Evolutionary conservation across 495 filamentous ascomycete species (phyloP).

Genomic region (Daldinia vernicosa): DNA sequence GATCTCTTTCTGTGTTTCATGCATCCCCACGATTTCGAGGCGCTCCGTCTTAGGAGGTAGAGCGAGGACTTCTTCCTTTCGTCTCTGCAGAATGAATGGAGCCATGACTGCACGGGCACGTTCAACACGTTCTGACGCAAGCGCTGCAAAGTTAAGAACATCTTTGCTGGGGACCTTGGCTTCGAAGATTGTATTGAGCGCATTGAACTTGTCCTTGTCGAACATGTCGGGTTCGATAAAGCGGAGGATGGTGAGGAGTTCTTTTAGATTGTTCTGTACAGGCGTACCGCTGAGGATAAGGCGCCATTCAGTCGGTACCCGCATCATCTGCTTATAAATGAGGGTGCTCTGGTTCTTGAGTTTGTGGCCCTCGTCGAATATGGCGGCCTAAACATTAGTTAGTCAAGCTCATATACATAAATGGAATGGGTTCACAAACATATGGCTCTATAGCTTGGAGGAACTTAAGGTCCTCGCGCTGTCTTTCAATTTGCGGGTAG

Average conservation of each 20-base stretch:
- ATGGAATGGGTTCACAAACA: conserved; percentile 38
- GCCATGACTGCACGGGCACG: conserved; percentile 91
- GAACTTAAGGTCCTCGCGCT: conserved; percentile 51
- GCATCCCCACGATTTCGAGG: conserved; percentile 83
- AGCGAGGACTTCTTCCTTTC: conserved; percentile 94
- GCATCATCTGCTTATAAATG: conserved; percentile 80
- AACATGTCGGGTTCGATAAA: conserved; percentile 93
- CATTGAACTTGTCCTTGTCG: conserved; percentile 69
- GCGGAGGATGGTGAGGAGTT: conserved; percentile 84
- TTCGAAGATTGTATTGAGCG: conserved; percentile 83
- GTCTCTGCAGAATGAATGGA: conserved; percentile 90
- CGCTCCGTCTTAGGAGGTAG: conserved; percentile 82
- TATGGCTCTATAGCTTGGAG: conserved; percentile 56
- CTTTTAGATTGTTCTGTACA: conserved; percentile 93
- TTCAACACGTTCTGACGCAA: conserved; percentile 84
- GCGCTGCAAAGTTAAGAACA: conserved; percentile 73
- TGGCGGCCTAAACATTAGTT: conserved; percentile 58
- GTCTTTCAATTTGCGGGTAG: conserved; percentile 64
- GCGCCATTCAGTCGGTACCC: conserved; percentile 78
- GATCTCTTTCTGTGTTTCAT: conserved; percentile 70
- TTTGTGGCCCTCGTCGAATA: conserved; percentile 93
- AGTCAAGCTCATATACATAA: conserved; percentile 4
- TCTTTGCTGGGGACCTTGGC: conserved; percentile 87
- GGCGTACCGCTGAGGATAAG: conserved; percentile 93
- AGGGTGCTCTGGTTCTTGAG: conserved; percentile 86